phyloP scores from a whole-genome alignment of 805 yeast species.

The Pichia ethanolica region DNA sequence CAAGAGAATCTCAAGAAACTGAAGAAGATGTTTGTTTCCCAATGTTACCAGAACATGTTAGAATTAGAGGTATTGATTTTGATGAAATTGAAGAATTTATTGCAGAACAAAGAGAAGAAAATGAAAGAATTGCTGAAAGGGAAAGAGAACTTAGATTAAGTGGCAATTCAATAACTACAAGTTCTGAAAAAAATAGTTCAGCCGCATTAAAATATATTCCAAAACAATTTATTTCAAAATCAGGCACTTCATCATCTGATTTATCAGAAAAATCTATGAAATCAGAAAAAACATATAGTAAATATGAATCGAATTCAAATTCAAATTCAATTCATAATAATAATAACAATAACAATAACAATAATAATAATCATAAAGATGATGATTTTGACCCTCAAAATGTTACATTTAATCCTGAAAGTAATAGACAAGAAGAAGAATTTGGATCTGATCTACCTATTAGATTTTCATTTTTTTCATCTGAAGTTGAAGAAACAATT shows the following conservation, averaged over 20 bases:
- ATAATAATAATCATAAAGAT: neutral
- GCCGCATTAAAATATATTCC: conserved; percentile 65
- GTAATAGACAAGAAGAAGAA: conserved; percentile 10
- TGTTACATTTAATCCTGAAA: conserved; percentile 12
- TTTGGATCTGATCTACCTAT: conserved; percentile 40
- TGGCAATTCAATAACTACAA: conserved; percentile 24
- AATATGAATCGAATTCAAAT: neutral
- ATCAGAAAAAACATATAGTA: neutral
- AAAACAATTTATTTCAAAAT: conserved; percentile 8
- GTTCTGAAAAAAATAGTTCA: conserved; percentile 32
- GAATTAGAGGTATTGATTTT: conserved; percentile 75
- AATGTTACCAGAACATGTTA: conserved; percentile 59
- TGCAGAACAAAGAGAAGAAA: conserved; percentile 49
- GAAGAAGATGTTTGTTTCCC: conserved; percentile 98
- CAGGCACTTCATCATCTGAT: conserved; percentile 4
- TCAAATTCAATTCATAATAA: neutral
- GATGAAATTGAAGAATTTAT: conserved; percentile 83
- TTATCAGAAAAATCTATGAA: conserved; percentile 1
- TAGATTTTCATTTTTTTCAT: conserved; percentile 74
- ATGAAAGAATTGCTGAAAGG: conserved; percentile 28
- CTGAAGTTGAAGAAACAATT: conserved; percentile 77
- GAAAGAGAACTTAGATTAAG: conserved; percentile 25
- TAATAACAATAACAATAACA: too few species aligned
- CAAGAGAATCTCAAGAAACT: conserved; percentile 79
- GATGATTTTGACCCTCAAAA: neutral